Conservation (phyloP, 2,329 filamentous ascomycete genomes). For the Cercospora sojina region DNA sequence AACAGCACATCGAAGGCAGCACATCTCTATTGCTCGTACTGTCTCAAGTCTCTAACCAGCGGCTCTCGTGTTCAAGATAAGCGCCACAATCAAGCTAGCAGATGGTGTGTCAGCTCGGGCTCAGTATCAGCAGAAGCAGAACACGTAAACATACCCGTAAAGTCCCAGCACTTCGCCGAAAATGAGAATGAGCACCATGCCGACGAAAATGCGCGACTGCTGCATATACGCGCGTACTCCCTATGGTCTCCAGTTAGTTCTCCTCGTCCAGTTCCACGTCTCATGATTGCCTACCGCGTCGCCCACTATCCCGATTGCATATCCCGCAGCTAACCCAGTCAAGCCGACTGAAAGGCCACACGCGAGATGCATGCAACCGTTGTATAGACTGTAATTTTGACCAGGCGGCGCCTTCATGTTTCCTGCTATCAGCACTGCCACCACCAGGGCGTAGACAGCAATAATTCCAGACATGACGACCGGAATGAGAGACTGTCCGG, state of each 20-base stretch:
- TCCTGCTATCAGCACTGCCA: conserved; percentile 91
- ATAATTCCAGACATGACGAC: conserved; percentile 99
- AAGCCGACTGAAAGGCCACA: conserved; percentile 89
- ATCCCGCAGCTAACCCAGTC: conserved; percentile 89
- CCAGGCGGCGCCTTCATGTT: conserved; percentile 73
- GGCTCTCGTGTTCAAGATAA: conserved; percentile 76
- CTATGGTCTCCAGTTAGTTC: conserved; percentile 37
- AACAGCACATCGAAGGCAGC: background rate
- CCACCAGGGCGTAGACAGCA: conserved; percentile 95
- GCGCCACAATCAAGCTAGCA: conserved; percentile 78
- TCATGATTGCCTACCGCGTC: conserved; percentile 64
- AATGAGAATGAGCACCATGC: conserved; percentile 98
- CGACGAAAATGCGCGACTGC: conserved; percentile 92
- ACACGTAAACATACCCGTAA: conserved; percentile 69
- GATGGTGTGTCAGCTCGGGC: background rate
- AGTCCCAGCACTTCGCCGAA: conserved; percentile 96
- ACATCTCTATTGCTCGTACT: background rate
- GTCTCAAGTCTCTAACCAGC: conserved; percentile 24
- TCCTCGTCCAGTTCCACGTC: background rate
- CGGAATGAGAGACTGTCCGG: conserved; percentile 70
- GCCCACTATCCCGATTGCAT: conserved; percentile 93
- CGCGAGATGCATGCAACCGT: conserved; percentile 89
- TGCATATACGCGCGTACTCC: conserved; percentile 93
- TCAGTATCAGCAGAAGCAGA: background rate
- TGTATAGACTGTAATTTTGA: conserved; percentile 78